These are phyloP conservation scores for Vitis rupestris DNA, from an alignment of 164 flowering plant genomes.

Conservation along the genomic window DNA sequence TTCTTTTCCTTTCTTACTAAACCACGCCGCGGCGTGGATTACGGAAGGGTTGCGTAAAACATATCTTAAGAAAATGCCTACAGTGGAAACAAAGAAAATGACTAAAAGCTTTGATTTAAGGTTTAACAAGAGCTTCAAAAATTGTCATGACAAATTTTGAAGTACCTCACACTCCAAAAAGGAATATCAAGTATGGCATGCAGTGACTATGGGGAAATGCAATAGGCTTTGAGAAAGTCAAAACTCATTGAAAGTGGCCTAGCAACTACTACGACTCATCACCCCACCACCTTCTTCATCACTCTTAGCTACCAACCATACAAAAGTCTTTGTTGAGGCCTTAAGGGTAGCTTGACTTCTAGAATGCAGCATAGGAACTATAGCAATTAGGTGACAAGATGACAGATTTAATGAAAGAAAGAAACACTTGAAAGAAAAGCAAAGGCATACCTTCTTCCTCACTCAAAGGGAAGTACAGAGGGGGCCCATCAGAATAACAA, in stretches of 20 bases:
- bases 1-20: no score
- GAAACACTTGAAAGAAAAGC: constrained; percentile 41
- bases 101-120: no score
- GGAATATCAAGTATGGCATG: not conserved
- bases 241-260: constrained; percentile 20
- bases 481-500: not conserved
- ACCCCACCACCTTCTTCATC: not conserved
- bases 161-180: not conserved
- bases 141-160: no score
- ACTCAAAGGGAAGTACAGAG: constrained; percentile 28
- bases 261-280: constrained; percentile 25
- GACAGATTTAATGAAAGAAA: constrained; percentile 6
- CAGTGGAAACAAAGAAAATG: no score
- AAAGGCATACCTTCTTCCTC: constrained; percentile 35
- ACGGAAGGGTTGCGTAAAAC: no score
- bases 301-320: not conserved
- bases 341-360: not conserved
- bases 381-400: constrained; percentile 22
- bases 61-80: no score
- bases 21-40: no score
- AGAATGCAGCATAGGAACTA: constrained; percentile 9
- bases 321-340: no score
- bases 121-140: no score
- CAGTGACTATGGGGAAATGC: not conserved
- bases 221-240: constrained; percentile 5